Evolutionary conservation across 371 early-diverging fungal genomes (phyloP), one percentile per base, ranked within the genome.

Genomic region (Lichtheimia ornata): DNA sequence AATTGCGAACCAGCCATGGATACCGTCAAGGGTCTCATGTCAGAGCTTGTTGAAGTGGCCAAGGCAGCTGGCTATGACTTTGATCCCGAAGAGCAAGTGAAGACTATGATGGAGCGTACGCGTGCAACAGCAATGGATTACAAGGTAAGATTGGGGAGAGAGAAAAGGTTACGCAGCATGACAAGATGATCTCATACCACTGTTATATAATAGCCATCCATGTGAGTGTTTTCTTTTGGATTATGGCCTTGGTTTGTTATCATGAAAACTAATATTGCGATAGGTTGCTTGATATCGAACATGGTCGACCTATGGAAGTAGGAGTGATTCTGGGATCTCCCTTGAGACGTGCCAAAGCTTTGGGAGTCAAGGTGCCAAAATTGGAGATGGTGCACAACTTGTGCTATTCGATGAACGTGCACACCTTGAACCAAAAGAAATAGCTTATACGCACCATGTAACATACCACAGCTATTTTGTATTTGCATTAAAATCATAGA

Each of bases 321-420:
- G 89, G 87, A 47, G 88, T 82, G 0, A 89, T 90, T 51, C 63
- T 89, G 49, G 84, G 84, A 30, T 82, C 82, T 14, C 80, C 88
- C n/a, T 68, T 89, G 45, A 67, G 66, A 12, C 70, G 80, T 12
- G 92, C 88, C 14, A 79, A 81, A 58, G 79, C 70, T 18, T 76
- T 72, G 53, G 74, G 75, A 24, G 20, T 82, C 14, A 14, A 24
- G 4, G 76, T 83, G 30, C 83, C 84, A 27, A 62, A 73, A 40
- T 59, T 88, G 20, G 79, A 84, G 53, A 58, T 70, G 13, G 61
- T 82, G 50, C 72, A 83, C 61, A 66, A 69, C 22, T 20, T 75
- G 27, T 56, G 42, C 17, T 27, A 44, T 41, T 35, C 57, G 2
- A 45, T 45, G 45, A 56, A 56, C n/a, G 24, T 28, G 17, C 57